Base-by-base conservation (phyloP, 2,329 filamentous ascomycete genomes). In the Aspergillus amoenus region DNA sequence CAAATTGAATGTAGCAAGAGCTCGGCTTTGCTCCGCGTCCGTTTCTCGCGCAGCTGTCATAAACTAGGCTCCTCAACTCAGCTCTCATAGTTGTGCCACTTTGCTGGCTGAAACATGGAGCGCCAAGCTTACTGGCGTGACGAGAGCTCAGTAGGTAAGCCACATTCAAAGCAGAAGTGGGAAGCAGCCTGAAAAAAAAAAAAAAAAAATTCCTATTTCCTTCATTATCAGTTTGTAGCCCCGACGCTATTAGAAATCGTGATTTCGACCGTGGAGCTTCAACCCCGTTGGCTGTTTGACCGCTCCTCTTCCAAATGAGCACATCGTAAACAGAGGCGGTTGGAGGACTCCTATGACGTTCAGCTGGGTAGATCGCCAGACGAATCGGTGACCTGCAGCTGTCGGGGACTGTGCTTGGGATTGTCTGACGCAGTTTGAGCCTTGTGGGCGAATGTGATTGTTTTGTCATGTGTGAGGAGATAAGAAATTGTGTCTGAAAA, bases 401-500 rank as follows among this genome's bases (percentile, higher is more conserved):
- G 45, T 39, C 27, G 15, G 24, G 18, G 27, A 37, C 34, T 37
- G 34, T 37, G 34, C 34, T 37, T 15, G 7, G 34, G 12, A 37
- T n/a, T 13, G 12, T 37, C 12, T 37, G 22, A 51, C 11, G 13
- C 15, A 18, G 24, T 51, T 17, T 51, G 15, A 18, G 37, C 27
- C n/a, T 8, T 47, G 44, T 8, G 22, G 22, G 9, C 42, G 21
- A 30, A 45, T 9, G 15, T 4, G 17, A 17, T 37, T 13, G 37
- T 43, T 39, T 43, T 39, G 49, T 43, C 49, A 45, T 52, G 50
- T 32, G 51, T 40, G 34, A 53, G 51, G 42, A 27, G 51, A 46
- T 30, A 42, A 48, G 41, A 37, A 54, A 57, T 49, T 59, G 56
- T 47, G 21, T 43, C 12, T 30, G 42, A 21, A 45, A 56, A 49